These are phyloP conservation scores for Schwanniomyces yamadae DNA, from an alignment of 805 yeast species.

Conservation along the genomic window DNA sequence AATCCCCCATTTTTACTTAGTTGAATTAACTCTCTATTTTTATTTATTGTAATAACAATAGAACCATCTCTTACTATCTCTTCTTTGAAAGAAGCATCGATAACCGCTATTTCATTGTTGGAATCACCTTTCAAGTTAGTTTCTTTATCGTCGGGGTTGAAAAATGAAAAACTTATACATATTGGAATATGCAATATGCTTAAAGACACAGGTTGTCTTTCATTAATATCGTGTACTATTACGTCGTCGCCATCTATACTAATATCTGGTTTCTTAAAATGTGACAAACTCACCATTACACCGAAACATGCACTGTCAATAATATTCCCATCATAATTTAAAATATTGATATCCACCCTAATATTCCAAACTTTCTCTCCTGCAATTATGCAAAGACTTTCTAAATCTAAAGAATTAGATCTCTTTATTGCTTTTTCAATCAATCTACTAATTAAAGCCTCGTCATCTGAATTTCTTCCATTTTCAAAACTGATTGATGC, in stretches of 20 bases:
- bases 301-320: conserved; percentile 90
- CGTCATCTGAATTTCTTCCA: conserved; percentile 72
- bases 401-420: conserved; percentile 88
- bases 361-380: conserved; percentile 91
- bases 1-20: conserved; percentile 87
- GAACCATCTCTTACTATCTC: conserved; percentile 75
- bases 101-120: conserved; percentile 56
- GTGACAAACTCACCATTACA: conserved; percentile 81
- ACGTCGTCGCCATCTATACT: conserved; percentile 53
- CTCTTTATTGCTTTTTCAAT: conserved; percentile 91
- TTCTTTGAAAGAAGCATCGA: conserved; percentile 78
- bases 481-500: conserved; percentile 84
- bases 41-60: conserved; percentile 82
- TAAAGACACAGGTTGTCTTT: conserved; percentile 83
- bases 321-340: conserved; percentile 90
- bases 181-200: conserved; percentile 87
- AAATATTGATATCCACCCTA: conserved; percentile 84
- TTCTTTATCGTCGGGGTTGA: conserved; percentile 62
- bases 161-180: conserved; percentile 86
- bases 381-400: conserved; percentile 84
- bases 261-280: conserved; percentile 81
- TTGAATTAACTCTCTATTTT: conserved; percentile 89
- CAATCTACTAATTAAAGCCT: conserved; percentile 73
- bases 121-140: conserved; percentile 69
- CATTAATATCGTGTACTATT: conserved; percentile 67